Evolutionary conservation across 139 green algal species (phyloP), one percentile per base, ranked within the genome.

Genomic region (Desmodesmus armatus): DNA sequence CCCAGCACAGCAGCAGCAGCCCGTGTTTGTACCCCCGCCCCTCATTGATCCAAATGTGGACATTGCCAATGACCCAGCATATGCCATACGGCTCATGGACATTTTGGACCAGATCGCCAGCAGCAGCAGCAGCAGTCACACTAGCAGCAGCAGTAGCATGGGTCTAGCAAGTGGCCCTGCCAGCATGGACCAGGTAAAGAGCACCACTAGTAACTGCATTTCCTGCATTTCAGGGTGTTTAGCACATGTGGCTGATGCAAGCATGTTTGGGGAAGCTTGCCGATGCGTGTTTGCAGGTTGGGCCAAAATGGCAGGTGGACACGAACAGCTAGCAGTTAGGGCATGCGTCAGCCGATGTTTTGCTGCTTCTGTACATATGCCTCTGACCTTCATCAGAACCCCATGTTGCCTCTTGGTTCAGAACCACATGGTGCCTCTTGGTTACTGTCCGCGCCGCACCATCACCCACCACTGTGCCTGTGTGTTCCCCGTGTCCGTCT

Each of bases 1-100:
- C 11, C 19, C 49, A 81, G 47, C 49, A 49, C n/a, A n/a, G 49
- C 55, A 39, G 55, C 55, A 82, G 76, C 76, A 55, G 33, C 53
- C 53, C 25, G 27, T 41, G 55, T 39, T 72, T 15, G 55, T 65
- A 6, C 55, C 76, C 3, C 76, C 55, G 19, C 76, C 76, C 0
- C 39, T 82, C 25, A 71, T 82, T 25, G 76, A 82, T 21, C 76
- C 76, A 9, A 49, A 58, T 60, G 76, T 82, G 11, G 76, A 82
- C 40, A 82, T 82, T 7, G 76, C 76, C 23, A 82, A 82, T n/a
- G 76, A 82, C 37, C 76, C 76, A n/a, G 41, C 31, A 4, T 82
- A 72, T 49, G 40, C 76, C 2, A 82, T 82, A 15, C 62, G 76
- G 39, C 37, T 82, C 37, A 2, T 82, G 76, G 76, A 82, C 25